A percentile compares a stretch with the other conserved stretches of the same genome.
Evolutionary conservation across 345 rosid species (phyloP).

Genomic region (Hevea brasiliensis): DNA sequence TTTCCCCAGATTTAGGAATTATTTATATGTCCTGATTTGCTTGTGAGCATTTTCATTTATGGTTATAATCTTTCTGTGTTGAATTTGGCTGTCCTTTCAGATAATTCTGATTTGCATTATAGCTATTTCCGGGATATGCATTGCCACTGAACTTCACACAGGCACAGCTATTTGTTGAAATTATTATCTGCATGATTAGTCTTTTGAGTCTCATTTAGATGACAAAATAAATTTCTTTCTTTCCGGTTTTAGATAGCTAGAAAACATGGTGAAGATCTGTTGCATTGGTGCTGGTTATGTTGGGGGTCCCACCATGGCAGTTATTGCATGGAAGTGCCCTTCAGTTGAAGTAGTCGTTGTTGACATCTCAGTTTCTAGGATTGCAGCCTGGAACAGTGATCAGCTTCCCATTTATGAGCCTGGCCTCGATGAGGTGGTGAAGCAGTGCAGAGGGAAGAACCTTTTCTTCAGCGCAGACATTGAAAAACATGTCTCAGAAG

Average conservation of each 20-base stretch:
- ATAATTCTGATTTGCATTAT: too few species aligned
- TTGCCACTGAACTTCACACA: too few species aligned
- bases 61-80: too few species aligned
- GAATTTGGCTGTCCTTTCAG: too few species aligned
- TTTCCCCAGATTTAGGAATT: too few species aligned
- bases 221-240: not conserved
- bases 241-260: slow-evolving; percentile 12
- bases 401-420: slow-evolving; percentile 72
- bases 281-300: slow-evolving; percentile 24
- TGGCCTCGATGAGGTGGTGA: slow-evolving; percentile 66
- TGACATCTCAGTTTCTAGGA: slow-evolving; percentile 62
- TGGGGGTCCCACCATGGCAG: slow-evolving; percentile 47
- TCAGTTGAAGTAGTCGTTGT: slow-evolving; percentile 64
- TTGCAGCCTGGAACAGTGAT: slow-evolving; percentile 68
- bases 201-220: not conserved
- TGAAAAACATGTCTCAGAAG: slow-evolving; percentile 26
- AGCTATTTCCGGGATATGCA: too few species aligned
- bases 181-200: not conserved
- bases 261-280: slow-evolving; percentile 17
- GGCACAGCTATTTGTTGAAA: too few species aligned
- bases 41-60: too few species aligned
- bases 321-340: slow-evolving; percentile 68
- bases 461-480: slow-evolving; percentile 33
- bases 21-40: too few species aligned
- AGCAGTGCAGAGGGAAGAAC: slow-evolving; percentile 66